Evolutionary conservation across 2,329 filamentous ascomycete species (phyloP).

Genomic region (Seiridium cupressi): DNA sequence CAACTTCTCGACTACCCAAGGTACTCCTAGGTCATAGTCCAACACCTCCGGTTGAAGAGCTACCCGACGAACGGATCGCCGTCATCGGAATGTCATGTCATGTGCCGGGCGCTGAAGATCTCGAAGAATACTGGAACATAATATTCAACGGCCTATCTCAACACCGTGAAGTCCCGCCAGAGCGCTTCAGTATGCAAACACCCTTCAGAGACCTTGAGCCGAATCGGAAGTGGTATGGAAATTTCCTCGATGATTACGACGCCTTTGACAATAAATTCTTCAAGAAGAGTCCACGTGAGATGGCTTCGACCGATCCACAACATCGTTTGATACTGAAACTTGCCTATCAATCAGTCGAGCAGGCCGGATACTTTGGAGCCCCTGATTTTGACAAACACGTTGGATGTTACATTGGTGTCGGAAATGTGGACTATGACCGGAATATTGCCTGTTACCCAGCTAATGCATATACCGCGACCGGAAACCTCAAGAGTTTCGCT

Average conservation of each 20-base stretch:
- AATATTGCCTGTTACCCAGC: constrained; percentile 34
- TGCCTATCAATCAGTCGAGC: constrained; percentile 66
- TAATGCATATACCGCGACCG: constrained; percentile 23
- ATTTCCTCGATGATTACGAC: not conserved
- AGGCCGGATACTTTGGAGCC: constrained; percentile 40
- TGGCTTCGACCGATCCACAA: constrained; percentile 55
- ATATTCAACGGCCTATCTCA: not conserved
- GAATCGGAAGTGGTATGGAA: not conserved
- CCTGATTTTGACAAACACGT: constrained; percentile 14
- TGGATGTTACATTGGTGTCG: constrained; percentile 13
- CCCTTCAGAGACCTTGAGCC: not conserved
- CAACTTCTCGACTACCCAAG: no score
- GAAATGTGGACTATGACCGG: constrained; percentile 58
- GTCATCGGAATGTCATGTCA: not conserved
- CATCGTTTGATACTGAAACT: constrained; percentile 62
- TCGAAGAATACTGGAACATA: constrained; percentile 1
- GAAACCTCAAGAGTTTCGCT: constrained; percentile 19
- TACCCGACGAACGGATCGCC: not conserved
- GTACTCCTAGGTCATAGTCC: no score
- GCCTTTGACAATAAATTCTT: constrained; percentile 21
- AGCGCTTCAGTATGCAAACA: not conserved
- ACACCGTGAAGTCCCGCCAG: not conserved
- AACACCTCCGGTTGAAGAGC: no score
- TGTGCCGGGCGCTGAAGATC: not conserved
- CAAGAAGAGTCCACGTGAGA: constrained; percentile 21